Conservation (phyloP, 305 asterid species). For the Petunia hybrid region DNA sequence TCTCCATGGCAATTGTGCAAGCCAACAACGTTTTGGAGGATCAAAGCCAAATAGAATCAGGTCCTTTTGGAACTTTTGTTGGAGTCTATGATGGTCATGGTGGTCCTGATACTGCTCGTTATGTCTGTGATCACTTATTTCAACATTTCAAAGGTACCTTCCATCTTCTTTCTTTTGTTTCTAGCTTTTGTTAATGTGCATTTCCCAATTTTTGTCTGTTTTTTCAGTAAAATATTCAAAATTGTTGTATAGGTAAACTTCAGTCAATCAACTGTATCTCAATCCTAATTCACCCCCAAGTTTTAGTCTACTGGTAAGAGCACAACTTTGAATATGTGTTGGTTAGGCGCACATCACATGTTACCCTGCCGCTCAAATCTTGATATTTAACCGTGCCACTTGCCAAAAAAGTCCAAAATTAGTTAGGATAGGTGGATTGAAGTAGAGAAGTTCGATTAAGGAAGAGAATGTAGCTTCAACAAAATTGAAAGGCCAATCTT, state of each 20-base stretch:
- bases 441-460: background rate
- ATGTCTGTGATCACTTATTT: conserved; percentile 44
- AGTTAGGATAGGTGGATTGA: background rate
- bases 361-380: too few relatives aligned
- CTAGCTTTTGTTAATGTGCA: background rate
- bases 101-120: conserved; percentile 46
- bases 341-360: too few relatives aligned
- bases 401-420: background rate
- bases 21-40: conserved; percentile 47
- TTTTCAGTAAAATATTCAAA: background rate
- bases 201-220: background rate
- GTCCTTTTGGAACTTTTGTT: conserved; percentile 45
- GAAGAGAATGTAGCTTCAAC: background rate
- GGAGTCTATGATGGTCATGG: conserved; percentile 50
- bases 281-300: too few relatives aligned
- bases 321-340: too few relatives aligned
- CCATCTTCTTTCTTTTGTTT: conserved; percentile 5
- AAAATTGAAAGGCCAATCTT: background rate
- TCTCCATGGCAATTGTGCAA: conserved; percentile 47
- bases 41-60: conserved; percentile 47
- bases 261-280: background rate
- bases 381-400: too few relatives aligned
- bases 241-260: background rate
- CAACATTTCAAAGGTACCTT: conserved; percentile 42
- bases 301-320: too few relatives aligned